Evolutionary conservation across 805 yeast genomes (phyloP), one percentile per base, ranked within the genome.

Genomic region (Priceomyces carsonii): DNA sequence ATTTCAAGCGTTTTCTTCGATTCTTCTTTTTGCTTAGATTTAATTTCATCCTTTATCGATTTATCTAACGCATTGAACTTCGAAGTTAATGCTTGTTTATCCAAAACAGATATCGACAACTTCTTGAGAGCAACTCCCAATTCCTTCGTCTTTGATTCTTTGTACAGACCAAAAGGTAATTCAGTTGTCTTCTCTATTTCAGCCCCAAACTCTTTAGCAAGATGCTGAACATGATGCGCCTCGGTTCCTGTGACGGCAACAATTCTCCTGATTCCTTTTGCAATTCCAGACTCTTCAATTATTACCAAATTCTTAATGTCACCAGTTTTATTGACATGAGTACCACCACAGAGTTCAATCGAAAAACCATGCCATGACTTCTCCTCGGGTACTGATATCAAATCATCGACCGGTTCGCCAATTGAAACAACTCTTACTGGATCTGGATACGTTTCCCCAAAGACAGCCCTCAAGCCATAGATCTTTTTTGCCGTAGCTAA

Each of bases 281-380:
- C 98, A 62, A 93, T 93, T 66, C 99, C 98, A 45, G 87, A 79
- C 67, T 93, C 99, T 71, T 93, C 99, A 44, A 84, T 71, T 36
- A 93, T 77, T 22, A 93, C 86, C 46, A 93, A 77, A 48, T 86
- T 91, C 61, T 89, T 89, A 59, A 93, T 93, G 42, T 91, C 98
- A 42, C 91, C 85, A 13, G 98, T 91, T 64, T 85, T 83, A 32
- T 78, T 74, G 47, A 93, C 96, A 56, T 93, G 99, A 8, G 99
- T 93, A 67, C 99, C 99, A 68, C 99, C 99, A 69, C 99, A 93
- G 75, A 93, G 93, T 69, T 93, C 99, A 47, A 93, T 75, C 1
- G 96, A 87, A 55, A 76, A 71, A 26, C 76, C 67, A 51, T 61
- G 66, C 98, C 99, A 93, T 53, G 86, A 78, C 33, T 69, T 67